These are phyloP conservation scores for Elsinoe necatrix DNA, from an alignment of 2,329 filamentous ascomycete genomes.

Conservation along the genomic window DNA sequence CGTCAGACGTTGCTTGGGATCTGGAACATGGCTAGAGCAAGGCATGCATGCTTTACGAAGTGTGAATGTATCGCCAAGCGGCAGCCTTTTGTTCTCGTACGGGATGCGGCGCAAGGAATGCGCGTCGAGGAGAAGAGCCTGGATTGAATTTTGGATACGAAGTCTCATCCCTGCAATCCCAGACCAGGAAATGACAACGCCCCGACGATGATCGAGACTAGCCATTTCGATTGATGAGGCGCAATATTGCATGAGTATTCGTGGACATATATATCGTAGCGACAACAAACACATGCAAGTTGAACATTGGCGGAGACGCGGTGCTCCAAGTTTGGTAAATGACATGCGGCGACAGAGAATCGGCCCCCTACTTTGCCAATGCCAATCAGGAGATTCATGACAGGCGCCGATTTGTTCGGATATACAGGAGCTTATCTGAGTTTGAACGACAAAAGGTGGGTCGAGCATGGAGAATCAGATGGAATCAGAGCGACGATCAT, in stretches of 20 bases:
- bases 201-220: neutral
- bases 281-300: neutral
- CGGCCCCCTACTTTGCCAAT: neutral
- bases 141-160: neutral
- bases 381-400: conserved; percentile 5
- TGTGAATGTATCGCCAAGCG: neutral
- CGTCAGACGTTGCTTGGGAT: too few species aligned
- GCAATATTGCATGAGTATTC: neutral
- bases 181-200: neutral
- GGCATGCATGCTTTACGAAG: neutral
- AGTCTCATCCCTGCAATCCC: conserved; percentile 4
- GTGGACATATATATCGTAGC: conserved; percentile 1
- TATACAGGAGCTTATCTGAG: conserved; percentile 7
- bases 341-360: neutral
- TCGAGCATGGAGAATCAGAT: conserved; percentile 10
- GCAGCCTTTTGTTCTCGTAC: neutral
- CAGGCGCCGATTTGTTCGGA: neutral
- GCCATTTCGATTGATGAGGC: neutral
- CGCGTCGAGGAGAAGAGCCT: neutral
- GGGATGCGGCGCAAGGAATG: conserved; percentile 2
- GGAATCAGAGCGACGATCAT: conserved; percentile 9
- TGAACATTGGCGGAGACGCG: neutral
- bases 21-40: neutral
- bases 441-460: neutral
- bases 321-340: conserved; percentile 13